Conservation (phyloP, 208 protist species). For the Trypanosoma rangeli region DNA sequence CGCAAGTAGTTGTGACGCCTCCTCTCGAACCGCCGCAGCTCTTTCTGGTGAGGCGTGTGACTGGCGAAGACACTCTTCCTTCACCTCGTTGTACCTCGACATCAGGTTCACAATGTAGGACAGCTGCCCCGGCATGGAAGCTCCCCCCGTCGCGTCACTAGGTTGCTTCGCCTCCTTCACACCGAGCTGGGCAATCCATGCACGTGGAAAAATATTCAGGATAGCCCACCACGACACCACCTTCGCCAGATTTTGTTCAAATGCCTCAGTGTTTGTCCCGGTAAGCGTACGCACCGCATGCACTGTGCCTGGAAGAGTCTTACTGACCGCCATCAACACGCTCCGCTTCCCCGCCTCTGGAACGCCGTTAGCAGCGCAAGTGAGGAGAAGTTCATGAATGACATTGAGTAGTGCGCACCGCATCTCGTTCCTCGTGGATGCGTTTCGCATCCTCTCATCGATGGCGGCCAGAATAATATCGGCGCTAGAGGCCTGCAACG, state of each 20-base stretch:
- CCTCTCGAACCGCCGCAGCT: conserved; percentile 11
- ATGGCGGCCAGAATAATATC: conserved; percentile 66
- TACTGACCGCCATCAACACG: conserved; percentile 59
- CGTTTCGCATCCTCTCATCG: conserved; percentile 51
- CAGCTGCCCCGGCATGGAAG: conserved; percentile 36
- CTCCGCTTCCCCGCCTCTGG: conserved; percentile 57
- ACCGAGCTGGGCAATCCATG: conserved; percentile 63
- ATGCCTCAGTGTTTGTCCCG: conserved; percentile 28
- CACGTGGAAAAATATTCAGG: conserved; percentile 73
- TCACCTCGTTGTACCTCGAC: conserved; percentile 64
- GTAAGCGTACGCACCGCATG: conserved; percentile 35
- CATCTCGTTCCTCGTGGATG: conserved; percentile 37
- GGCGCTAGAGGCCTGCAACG: conserved; percentile 71
- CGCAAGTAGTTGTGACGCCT: conserved; percentile 18
- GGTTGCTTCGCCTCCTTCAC: conserved; percentile 26
- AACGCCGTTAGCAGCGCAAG: conserved; percentile 60
- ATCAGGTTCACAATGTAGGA: conserved; percentile 50
- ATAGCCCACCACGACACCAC: conserved; percentile 72
- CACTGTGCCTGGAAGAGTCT: conserved; percentile 48
- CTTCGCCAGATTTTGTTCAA: conserved; percentile 48
- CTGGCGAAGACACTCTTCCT: conserved; percentile 46
- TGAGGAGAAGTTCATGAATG: conserved; percentile 84
- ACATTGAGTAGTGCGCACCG: conserved; percentile 78
- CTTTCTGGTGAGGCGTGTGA: conserved; percentile 9
- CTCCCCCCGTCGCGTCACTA: conserved; percentile 10